These are phyloP conservation scores for Phyllachora maydis DNA, from an alignment of 2,329 filamentous ascomycete species.

Conservation along the genomic window DNA sequence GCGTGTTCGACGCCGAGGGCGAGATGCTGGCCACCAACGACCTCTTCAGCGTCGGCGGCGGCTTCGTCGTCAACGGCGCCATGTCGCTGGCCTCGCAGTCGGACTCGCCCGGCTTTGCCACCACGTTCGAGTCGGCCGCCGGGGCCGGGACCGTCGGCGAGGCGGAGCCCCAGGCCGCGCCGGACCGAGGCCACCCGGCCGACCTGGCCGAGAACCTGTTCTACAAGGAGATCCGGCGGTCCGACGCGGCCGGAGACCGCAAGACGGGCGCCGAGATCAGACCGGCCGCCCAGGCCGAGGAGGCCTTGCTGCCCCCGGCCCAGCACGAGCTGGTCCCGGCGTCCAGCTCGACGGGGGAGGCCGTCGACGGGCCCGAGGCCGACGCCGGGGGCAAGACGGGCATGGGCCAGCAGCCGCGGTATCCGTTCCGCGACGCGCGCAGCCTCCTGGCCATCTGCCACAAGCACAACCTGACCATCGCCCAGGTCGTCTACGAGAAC, in stretches of 20 bases:
- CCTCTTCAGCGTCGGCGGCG: slow-evolving; percentile 28
- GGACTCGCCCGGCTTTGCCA: too few species aligned
- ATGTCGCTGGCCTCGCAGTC: slow-evolving; percentile 22
- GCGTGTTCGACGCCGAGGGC: slow-evolving; percentile 24
- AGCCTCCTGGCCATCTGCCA: slow-evolving; percentile 23
- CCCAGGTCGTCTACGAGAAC: slow-evolving; percentile 28
- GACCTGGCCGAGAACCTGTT: slow-evolving; percentile 28
- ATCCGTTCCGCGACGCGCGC: slow-evolving; percentile 22
- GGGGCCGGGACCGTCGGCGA: not conserved
- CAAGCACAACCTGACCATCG: slow-evolving; percentile 28
- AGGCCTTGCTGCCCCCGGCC: not conserved
- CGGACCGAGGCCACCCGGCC: slow-evolving; percentile 15
- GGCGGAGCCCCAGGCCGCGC: slow-evolving; percentile 6
- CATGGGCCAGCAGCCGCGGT: slow-evolving; percentile 17
- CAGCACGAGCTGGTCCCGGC: slow-evolving; percentile 2
- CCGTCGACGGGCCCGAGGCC: too few species aligned
- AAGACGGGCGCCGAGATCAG: slow-evolving; percentile 21
- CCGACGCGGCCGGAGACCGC: slow-evolving; percentile 22
- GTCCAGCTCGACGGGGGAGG: slow-evolving; percentile 2
- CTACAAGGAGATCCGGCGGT: slow-evolving; percentile 26
- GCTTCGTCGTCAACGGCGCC: slow-evolving; percentile 28
- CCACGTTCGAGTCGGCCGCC: slow-evolving; percentile 4
- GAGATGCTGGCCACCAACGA: slow-evolving; percentile 25
- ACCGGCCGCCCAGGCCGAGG: slow-evolving; percentile 3
- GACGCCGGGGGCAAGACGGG: slow-evolving; percentile 1